Evolutionary conservation across 1,284 basidiomycete genomes (phyloP).

Genomic region (Somion occarium): DNA sequence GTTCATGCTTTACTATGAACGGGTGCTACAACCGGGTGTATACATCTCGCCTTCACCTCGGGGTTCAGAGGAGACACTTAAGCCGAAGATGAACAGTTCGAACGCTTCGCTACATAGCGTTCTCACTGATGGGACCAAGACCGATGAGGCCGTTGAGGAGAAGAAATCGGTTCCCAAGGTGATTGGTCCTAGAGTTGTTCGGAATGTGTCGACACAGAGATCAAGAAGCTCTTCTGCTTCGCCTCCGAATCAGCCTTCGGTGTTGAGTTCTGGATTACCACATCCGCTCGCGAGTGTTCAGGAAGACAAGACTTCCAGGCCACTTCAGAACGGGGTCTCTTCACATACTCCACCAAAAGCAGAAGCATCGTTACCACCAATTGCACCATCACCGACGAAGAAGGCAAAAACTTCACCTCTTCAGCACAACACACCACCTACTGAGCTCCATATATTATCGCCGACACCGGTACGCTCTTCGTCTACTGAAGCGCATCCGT

Average conservation of each 20-base stretch:
- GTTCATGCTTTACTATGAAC: slow-evolving; percentile 92
- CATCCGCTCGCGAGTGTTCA: not conserved
- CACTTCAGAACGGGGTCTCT: not conserved
- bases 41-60: slow-evolving; percentile 19
- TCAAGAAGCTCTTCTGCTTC: not conserved
- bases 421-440: not conserved
- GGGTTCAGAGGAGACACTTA: slow-evolving; percentile 56
- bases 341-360: not conserved
- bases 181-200: slow-evolving; percentile 46
- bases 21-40: slow-evolving; percentile 35
- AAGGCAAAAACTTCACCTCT: not conserved
- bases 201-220: slow-evolving; percentile 49
- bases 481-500: not conserved
- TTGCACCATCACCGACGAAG: not conserved
- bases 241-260: not conserved
- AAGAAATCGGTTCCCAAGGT: slow-evolving; percentile 9
- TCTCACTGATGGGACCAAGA: slow-evolving; percentile 12
- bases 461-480: not conserved
- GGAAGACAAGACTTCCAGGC: not conserved
- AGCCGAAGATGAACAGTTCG: slow-evolving; percentile 28
- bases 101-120: slow-evolving; percentile 1
- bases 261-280: not conserved
- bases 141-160: not conserved
- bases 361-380: not conserved
- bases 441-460: not conserved